Evolutionary conservation across 169 alveolate genomes (phyloP).

Genomic region (Cryptosporidium sp.): DNA sequence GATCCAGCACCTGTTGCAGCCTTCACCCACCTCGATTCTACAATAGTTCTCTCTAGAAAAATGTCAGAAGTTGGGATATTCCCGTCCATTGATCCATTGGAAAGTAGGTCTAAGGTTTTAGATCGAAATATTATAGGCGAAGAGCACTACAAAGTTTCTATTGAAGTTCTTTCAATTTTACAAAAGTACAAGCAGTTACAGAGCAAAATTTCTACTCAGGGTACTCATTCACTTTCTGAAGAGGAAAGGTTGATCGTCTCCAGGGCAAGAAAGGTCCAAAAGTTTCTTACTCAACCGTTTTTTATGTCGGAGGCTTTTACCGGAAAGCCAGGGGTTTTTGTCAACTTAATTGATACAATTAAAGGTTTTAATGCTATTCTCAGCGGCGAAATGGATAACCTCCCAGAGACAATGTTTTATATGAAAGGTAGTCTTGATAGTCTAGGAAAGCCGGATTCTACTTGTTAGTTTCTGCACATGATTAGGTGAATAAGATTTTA

Average conservation of each 20-base stretch:
- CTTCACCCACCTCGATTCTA: constrained; percentile 97
- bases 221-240: constrained; percentile 96
- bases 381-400: constrained; percentile 95
- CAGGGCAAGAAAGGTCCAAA: constrained; percentile 95
- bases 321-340: constrained; percentile 95
- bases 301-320: constrained; percentile 95
- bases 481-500: neutral
- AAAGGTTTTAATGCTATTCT: constrained; percentile 91
- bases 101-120: constrained; percentile 94
- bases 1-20: constrained; percentile 99
- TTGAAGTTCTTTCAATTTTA: constrained; percentile 94
- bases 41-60: constrained; percentile 96
- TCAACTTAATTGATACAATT: constrained; percentile 91
- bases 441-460: constrained; percentile 87
- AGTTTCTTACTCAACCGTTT: constrained; percentile 97
- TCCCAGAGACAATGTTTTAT: constrained; percentile 96
- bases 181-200: constrained; percentile 95
- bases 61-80: constrained; percentile 97
- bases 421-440: constrained; percentile 96
- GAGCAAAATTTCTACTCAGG: constrained; percentile 96
- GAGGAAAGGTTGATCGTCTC: constrained; percentile 96
- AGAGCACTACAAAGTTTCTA: constrained; percentile 93
- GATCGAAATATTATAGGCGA: constrained; percentile 94
- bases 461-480: neutral
- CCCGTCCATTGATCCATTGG: constrained; percentile 99